Percentiles rank a stretch among this genome's conserved stretches.
Evolutionary conservation across 1,284 basidiomycete genomes (phyloP).

Genomic region (Puccinia polysora): DNA sequence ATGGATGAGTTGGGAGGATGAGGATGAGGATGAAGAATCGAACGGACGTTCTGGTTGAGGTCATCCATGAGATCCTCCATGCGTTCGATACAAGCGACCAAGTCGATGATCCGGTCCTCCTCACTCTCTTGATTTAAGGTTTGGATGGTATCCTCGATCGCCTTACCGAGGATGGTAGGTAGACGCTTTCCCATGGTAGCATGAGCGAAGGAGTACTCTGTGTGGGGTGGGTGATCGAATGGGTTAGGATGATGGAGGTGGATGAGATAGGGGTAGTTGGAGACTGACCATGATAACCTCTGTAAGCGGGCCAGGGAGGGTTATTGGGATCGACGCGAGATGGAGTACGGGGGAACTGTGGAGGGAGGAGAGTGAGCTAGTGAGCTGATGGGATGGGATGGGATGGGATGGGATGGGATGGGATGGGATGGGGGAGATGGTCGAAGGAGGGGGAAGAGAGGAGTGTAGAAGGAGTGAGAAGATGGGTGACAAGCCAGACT

Average conservation of each 20-base stretch:
- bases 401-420: background rate
- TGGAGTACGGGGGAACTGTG: slow-evolving; percentile 57
- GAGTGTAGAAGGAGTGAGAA: background rate
- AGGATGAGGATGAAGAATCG: slow-evolving; percentile 12
- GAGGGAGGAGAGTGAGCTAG: background rate
- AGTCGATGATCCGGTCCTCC: slow-evolving; percentile 80
- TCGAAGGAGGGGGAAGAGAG: slow-evolving; percentile 1
- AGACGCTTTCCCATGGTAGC: slow-evolving; percentile 76
- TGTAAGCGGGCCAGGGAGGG: slow-evolving; percentile 81
- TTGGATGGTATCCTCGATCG: slow-evolving; percentile 82
- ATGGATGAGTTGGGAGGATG: background rate
- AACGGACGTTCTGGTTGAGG: slow-evolving; percentile 52
- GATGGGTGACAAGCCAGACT: background rate
- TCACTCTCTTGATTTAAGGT: slow-evolving; percentile 79
- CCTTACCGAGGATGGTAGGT: slow-evolving; percentile 92
- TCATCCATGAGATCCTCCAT: slow-evolving; percentile 55
- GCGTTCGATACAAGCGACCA: slow-evolving; percentile 73
- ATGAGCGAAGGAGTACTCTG: slow-evolving; percentile 49
- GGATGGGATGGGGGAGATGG: background rate
- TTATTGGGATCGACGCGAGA: slow-evolving; percentile 71
- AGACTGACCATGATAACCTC: slow-evolving; percentile 56
- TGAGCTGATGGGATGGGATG: background rate
- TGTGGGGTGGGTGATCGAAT: background rate
- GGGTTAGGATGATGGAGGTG: background rate
- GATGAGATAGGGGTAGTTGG: background rate